Percentiles rank a stretch among this genome's conserved stretches.
Evolutionary conservation across 192 early-diverging fungal genomes (phyloP).

Genomic region (Backusella parvicylindrica): DNA sequence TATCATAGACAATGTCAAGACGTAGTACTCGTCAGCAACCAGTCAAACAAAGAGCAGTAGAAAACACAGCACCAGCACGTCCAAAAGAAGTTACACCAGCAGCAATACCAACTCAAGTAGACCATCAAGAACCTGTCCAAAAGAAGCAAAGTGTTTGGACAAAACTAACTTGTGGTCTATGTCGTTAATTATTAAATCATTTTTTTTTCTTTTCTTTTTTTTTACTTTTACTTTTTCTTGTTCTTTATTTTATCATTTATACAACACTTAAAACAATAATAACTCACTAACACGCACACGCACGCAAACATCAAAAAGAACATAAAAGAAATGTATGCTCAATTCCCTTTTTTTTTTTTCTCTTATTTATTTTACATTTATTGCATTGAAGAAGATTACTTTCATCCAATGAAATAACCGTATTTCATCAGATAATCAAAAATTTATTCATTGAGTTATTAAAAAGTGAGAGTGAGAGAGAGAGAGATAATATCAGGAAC

Average conservation of each 20-base stretch:
- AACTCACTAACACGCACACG: background rate
- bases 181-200: conserved; percentile 8
- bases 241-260: background rate
- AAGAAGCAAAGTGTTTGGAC: background rate
- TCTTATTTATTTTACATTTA: background rate
- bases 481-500: background rate
- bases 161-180: conserved; percentile 24
- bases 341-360: background rate
- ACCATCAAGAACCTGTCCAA: background rate
- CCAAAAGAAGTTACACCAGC: background rate
- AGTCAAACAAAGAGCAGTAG: background rate
- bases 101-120: background rate
- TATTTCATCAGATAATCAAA: background rate
- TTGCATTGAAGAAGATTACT: background rate
- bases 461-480: background rate
- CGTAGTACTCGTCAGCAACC: conserved; percentile 18
- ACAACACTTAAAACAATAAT: background rate
- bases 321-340: background rate
- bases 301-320: background rate
- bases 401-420: background rate
- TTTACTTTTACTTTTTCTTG: background rate
- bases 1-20: conserved; percentile 25
- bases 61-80: background rate
- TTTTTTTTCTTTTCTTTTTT: background rate
- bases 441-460: background rate